Evolutionary conservation across 192 early-diverging fungal species (phyloP), one percentile per base, ranked within the genome.

Genomic region (Phlyctochytrium bullatum): DNA sequence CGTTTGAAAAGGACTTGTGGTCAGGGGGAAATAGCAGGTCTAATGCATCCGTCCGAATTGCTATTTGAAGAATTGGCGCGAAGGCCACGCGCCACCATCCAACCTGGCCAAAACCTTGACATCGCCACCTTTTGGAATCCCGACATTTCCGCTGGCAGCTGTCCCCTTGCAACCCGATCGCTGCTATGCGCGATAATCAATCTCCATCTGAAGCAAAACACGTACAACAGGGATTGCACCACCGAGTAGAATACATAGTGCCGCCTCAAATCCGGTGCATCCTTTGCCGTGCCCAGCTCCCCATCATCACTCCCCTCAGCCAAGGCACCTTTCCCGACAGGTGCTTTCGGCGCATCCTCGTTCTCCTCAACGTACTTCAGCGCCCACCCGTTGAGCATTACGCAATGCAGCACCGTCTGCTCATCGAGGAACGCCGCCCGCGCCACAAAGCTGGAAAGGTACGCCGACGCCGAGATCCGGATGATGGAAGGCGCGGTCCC

Each of bases 181-280:
- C n/a, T n/a, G 4, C 3, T 4, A 14, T 58, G 12, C 65, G 78
- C 60, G 30, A 88, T 82, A 36, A 98, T 71, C 62, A 93, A 86
- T 62, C 84, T 85, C 94, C 95, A 97, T 4, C 93, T 85, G 76
- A 95, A 98, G 76, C 94, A 96, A 65, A 96, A 97, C 14, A 95
- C 84, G 71, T 97, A 98, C 52, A 98, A 73, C n/a, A 92, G 61
- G 0, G 93, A 91, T 64, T 97, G 94, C 1, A 94, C 86, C 10
- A 89, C 82, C 1, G 89, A 82, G 68, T 95, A 98, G 66, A 98
- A 95, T 47, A 92, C 88, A 0, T 84, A 81, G 66, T 91, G 87
- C 33, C 83, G 78, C 50, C 86, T 80, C 6, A 85, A 73, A 52
- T 94, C 88, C 4, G 75, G 36, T n/a, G 40, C 10, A 47, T 64